Conservation (phyloP, 2,329 filamentous ascomycete genomes). For the Dothidotthia symphoricarpi region DNA sequence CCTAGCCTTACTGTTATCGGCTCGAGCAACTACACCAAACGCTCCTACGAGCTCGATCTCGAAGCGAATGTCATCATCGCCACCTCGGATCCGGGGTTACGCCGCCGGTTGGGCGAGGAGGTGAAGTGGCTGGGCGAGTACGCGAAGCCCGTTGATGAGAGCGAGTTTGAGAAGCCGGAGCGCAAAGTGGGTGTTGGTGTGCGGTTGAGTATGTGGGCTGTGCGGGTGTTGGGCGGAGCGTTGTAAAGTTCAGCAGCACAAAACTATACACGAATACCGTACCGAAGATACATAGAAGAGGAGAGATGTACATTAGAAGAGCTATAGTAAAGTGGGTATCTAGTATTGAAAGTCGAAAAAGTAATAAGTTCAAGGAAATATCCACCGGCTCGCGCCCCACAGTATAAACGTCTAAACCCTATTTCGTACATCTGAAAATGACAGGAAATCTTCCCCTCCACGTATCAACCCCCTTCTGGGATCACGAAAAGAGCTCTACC, state of each 20-base stretch:
- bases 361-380: neutral
- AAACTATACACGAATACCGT: too few relatives aligned
- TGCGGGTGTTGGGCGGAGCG: conserved; percentile 81
- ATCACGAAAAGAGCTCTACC: neutral
- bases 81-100: conserved; percentile 71
- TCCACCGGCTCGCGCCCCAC: conserved; percentile 1
- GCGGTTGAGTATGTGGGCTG: conserved; percentile 89
- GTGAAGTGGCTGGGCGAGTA: conserved; percentile 76
- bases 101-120: conserved; percentile 72
- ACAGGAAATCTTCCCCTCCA: neutral
- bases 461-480: neutral
- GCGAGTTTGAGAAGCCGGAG: conserved; percentile 79
- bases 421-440: neutral
- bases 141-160: conserved; percentile 65
- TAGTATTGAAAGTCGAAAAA: conserved; percentile 5
- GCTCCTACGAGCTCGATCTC: conserved; percentile 87
- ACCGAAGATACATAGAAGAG: too few relatives aligned
- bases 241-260: conserved; percentile 55
- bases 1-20: conserved; percentile 82
- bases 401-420: neutral
- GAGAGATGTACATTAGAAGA: neutral
- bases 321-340: conserved; percentile 8
- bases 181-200: conserved; percentile 83
- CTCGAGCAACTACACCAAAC: conserved; percentile 92
- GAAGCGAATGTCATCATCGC: conserved; percentile 86